Percentiles rank a stretch among this genome's conserved stretches.
Evolutionary conservation across 2,329 filamentous ascomycete genomes (phyloP).

Genomic region (Penicillium frequentans): DNA sequence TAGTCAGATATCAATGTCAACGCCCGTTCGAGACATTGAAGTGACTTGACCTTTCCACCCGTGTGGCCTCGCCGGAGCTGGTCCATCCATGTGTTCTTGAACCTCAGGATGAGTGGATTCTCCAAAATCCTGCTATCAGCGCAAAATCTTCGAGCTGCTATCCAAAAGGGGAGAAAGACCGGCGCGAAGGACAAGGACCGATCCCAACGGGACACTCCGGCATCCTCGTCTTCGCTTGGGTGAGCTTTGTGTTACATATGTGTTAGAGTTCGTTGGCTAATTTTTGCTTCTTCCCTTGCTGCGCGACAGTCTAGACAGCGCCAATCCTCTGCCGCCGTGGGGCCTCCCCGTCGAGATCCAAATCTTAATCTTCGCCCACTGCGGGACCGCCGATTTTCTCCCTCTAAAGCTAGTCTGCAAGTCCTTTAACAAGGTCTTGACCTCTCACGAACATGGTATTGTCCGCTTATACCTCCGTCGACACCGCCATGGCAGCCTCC

Average conservation of each 20-base stretch:
- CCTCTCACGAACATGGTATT: slow-evolving; percentile 40
- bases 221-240: slow-evolving; percentile 27
- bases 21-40: slow-evolving; percentile 1
- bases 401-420: slow-evolving; percentile 41
- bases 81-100: slow-evolving; percentile 25
- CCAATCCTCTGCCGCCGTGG: slow-evolving; percentile 32
- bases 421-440: slow-evolving; percentile 38
- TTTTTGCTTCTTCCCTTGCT: not conserved
- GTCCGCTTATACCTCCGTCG: slow-evolving; percentile 43
- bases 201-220: slow-evolving; percentile 21
- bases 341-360: slow-evolving; percentile 44
- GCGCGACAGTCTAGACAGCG: slow-evolving; percentile 22
- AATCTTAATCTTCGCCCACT: slow-evolving; percentile 43
- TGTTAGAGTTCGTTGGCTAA: slow-evolving; percentile 8
- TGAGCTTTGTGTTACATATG: slow-evolving; percentile 12
- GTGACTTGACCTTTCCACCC: not conserved
- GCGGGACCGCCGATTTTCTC: slow-evolving; percentile 38
- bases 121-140: slow-evolving; percentile 31
- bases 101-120: slow-evolving; percentile 36
- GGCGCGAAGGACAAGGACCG: slow-evolving; percentile 26
- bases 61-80: slow-evolving; percentile 20
- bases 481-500: slow-evolving; percentile 44
- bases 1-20: slow-evolving; percentile 12
- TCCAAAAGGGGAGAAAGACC: slow-evolving; percentile 28
- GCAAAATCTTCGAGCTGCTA: slow-evolving; percentile 34